Evolutionary conservation across 2,329 filamentous ascomycete species (phyloP).

Genomic region (Davidsoniella eucalypti): DNA sequence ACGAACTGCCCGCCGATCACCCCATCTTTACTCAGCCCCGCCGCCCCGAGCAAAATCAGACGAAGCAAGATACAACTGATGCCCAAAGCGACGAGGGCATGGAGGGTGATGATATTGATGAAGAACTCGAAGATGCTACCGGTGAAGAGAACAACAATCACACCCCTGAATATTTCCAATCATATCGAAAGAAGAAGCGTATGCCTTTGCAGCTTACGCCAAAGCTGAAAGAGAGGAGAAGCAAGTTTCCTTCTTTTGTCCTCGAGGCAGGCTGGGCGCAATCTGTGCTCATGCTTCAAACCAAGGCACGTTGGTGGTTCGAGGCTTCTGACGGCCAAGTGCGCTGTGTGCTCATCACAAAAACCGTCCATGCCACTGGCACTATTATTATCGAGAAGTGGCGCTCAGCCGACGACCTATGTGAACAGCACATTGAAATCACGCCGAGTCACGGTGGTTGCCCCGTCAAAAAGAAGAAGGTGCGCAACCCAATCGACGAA

Average conservation of each 20-base stretch:
- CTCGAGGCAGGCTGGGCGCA: slow-evolving; percentile 4
- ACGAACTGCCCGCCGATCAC: background rate
- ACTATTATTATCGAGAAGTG: slow-evolving; percentile 9
- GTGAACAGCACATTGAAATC: slow-evolving; percentile 3
- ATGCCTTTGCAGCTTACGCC: background rate
- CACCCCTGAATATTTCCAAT: too few relatives aligned
- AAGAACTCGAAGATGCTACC: background rate
- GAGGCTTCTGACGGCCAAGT: slow-evolving; percentile 7
- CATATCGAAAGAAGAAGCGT: slow-evolving; percentile 3
- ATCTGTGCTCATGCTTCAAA: slow-evolving; percentile 10
- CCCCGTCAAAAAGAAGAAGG: slow-evolving; percentile 6
- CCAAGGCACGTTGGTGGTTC: slow-evolving; percentile 9
- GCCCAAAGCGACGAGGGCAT: too few relatives aligned
- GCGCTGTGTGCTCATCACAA: slow-evolving; percentile 2
- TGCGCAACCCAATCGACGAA: background rate
- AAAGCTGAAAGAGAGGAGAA: slow-evolving; percentile 1
- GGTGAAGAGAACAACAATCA: background rate
- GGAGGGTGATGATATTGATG: background rate
- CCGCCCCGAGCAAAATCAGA: background rate
- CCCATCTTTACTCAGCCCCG: background rate
- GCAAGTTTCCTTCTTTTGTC: slow-evolving; percentile 7
- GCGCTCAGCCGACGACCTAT: background rate
- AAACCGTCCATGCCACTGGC: slow-evolving; percentile 6
- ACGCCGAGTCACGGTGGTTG: slow-evolving; percentile 1
- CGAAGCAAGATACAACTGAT: background rate